Base-by-base conservation (phyloP, 2,329 filamentous ascomycete species). In the Hypoxylon sp. region DNA sequence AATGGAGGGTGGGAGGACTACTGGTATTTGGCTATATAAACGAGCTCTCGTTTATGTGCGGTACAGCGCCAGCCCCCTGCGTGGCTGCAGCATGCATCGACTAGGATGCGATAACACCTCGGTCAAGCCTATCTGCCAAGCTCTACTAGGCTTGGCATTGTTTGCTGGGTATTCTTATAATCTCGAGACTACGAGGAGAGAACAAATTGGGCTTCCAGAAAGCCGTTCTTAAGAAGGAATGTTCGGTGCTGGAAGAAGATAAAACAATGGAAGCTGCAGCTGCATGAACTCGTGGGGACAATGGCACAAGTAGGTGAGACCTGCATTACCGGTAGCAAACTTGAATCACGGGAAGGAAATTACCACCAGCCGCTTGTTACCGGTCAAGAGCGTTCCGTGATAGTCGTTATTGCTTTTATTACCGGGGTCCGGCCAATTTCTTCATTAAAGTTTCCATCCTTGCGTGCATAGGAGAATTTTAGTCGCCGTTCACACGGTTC, bases 41-140 rank as follows among this genome's bases (percentile, higher is more conserved):
- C 9, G 29, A 21, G 7, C 27, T 14, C 6, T 48, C n/a, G 23
- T 21, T 47, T 23, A 41, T 41, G 54, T 58, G 45, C 54, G 23
- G 19, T 47, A 27, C 5, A 27, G 9, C 32, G 19, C 16, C 27
- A 9, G 23, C 43, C 51, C 51, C 53, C 53, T 56, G 53, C 7
- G 32, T 21, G 57, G 19, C 27, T 51, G 41, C 61, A 67, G 52
- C 53, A 59, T 65, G 57, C 25, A 30, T 53, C 14, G 30, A 65
- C 61, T 48, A 16, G 65, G 65, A 67, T 68, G 54, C 14, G n/a
- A 21, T 25, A 47, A 64, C 64, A 57, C 63, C 57, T 54, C n/a
- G 56, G 43, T 19, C 53, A 45, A 41, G 47, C 45, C 12, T 62
- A 16, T 61, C 30, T 41, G 32, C 34, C n/a, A 56, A 25, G n/a